These are phyloP conservation scores for Mycothermus thermophilus DNA, from an alignment of 495 filamentous ascomycete genomes.

Conservation along the genomic window DNA sequence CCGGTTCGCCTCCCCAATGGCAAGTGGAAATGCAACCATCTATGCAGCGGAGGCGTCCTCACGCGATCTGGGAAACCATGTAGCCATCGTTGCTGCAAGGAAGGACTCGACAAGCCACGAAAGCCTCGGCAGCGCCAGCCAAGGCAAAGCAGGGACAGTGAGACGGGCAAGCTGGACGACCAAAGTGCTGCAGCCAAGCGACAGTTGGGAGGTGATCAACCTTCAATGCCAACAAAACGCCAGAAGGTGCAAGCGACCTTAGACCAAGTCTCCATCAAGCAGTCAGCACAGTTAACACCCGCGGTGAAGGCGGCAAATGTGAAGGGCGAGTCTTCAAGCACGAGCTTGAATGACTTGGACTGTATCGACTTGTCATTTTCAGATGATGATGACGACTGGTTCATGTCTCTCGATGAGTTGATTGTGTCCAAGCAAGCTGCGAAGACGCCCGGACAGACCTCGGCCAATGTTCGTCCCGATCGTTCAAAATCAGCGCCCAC, in stretches of 20 bases:
- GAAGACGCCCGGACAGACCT: neutral
- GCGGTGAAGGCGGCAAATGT: neutral
- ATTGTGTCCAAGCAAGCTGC: neutral
- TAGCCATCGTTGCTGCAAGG: constrained; percentile 71
- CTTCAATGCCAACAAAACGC: neutral
- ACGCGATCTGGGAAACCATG: constrained; percentile 38
- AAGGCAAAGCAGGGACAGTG: constrained; percentile 13
- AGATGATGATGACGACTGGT: constrained; percentile 6
- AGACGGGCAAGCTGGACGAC: no score
- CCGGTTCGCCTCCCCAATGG: constrained; percentile 58
- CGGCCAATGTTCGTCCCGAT: no score
- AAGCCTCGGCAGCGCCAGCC: constrained; percentile 36
- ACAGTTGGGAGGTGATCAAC: neutral
- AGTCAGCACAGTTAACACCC: neutral
- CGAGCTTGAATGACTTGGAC: constrained; percentile 14
- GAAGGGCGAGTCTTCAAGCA: neutral
- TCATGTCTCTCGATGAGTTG: neutral
- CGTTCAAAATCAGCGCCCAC: neutral
- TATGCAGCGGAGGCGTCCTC: constrained; percentile 53
- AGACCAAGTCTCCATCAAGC: neutral
- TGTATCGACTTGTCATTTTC: constrained; percentile 23
- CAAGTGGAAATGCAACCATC: constrained; percentile 78
- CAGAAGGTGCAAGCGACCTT: neutral
- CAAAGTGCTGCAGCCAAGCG: no score
- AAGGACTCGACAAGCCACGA: constrained; percentile 67